phyloP scores from a whole-genome alignment of 768 basidiomycete species.

The Collybia sp. region DNA sequence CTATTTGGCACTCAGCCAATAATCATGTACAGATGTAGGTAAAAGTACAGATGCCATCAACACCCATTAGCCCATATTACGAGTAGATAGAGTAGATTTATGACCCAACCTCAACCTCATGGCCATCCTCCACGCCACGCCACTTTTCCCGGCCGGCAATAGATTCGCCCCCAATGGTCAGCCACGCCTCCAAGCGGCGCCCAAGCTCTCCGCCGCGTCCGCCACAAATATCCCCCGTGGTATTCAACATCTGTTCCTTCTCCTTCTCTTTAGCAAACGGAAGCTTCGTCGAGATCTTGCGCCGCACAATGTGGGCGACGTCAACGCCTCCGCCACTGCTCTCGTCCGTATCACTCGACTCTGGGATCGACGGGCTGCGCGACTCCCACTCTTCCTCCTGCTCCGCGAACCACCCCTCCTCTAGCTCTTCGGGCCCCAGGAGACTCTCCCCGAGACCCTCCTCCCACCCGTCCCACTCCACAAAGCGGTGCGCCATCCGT shows the following conservation, averaged over 20 bases:
- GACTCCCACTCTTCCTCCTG: slow-evolving; percentile 7
- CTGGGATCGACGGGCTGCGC: slow-evolving; percentile 13
- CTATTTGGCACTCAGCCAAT: no score
- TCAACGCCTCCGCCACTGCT: slow-evolving; percentile 5
- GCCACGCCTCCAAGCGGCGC: slow-evolving; percentile 69
- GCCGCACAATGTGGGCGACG: slow-evolving; percentile 18
- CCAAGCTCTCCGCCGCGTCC: slow-evolving; percentile 78
- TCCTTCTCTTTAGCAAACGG: slow-evolving; percentile 58
- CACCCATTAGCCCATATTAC: no score
- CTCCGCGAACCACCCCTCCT: slow-evolving; percentile 64
- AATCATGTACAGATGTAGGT: no score
- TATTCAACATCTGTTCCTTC: slow-evolving; percentile 66
- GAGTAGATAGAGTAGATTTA: no score
- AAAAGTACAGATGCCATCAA: no score
- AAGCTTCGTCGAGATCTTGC: slow-evolving; percentile 38
- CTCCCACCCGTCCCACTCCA: slow-evolving; percentile 92
- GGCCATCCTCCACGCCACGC: neutral
- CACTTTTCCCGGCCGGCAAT: neutral
- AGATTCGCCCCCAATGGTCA: slow-evolving; percentile 38
- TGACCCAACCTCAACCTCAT: neutral
- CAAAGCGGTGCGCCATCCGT: slow-evolving; percentile 74
- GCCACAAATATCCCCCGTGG: slow-evolving; percentile 73
- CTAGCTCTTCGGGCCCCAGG: slow-evolving; percentile 64
- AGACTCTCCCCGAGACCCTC: slow-evolving; percentile 77
- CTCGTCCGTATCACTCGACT: neutral